Conservation (phyloP, 495 filamentous ascomycete species). For the Antarctomyces pellizariae region DNA sequence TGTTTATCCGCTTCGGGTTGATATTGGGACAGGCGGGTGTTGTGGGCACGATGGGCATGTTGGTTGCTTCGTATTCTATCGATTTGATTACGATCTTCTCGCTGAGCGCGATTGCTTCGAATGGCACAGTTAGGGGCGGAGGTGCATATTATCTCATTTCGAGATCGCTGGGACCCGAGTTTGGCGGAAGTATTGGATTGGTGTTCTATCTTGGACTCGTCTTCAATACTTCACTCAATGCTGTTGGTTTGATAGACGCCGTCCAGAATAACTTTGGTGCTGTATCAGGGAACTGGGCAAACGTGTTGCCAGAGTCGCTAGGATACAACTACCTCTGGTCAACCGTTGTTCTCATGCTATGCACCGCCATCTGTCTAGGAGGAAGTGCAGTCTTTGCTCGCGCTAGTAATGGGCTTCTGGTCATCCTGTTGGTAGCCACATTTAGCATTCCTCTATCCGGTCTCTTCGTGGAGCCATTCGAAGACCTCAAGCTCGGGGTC, state of each 20-base stretch:
- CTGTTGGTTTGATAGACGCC: constrained; percentile 70
- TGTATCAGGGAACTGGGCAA: constrained; percentile 28
- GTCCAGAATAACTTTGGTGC: constrained; percentile 53
- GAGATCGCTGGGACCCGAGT: constrained; percentile 65
- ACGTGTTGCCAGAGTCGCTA: constrained; percentile 40
- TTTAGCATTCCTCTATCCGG: constrained; percentile 66
- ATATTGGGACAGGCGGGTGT: constrained; percentile 60
- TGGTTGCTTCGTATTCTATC: constrained; percentile 47
- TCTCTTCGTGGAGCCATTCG: constrained; percentile 40
- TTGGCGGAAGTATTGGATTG: constrained; percentile 78
- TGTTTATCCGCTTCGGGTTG: constrained; percentile 67
- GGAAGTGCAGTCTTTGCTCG: constrained; percentile 63
- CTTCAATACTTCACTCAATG: constrained; percentile 74
- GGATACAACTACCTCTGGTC: constrained; percentile 67
- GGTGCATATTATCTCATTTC: constrained; percentile 83
- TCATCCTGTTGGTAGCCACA: constrained; percentile 48
- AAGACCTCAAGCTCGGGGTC: constrained; percentile 31
- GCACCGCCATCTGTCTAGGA: constrained; percentile 55
- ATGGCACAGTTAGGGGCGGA: constrained; percentile 71
- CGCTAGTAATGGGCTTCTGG: constrained; percentile 57
- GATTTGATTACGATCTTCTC: constrained; percentile 71
- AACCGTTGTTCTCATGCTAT: constrained; percentile 45
- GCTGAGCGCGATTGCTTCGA: constrained; percentile 71
- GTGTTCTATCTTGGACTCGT: constrained; percentile 72
- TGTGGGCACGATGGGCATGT: constrained; percentile 51